Percentiles rank a stretch among this genome's conserved stretches.
phyloP scores from a whole-genome alignment of 139 green algal species.

The Chlorella sp. region DNA sequence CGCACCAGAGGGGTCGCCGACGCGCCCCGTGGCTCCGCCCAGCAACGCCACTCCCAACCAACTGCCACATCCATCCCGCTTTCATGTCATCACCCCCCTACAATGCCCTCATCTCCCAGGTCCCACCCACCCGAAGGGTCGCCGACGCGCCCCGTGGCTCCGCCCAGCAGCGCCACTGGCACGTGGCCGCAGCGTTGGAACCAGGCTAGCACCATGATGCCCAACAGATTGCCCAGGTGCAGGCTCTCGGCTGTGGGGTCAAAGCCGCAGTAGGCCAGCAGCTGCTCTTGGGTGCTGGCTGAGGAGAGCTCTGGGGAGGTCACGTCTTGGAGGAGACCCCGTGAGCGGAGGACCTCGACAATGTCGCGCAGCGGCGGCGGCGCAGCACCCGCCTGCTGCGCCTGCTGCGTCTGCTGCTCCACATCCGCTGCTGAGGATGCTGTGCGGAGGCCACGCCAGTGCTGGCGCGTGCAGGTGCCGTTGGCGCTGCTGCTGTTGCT shows the following conservation, averaged over 20 bases:
- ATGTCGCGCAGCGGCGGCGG: conserved; percentile 51
- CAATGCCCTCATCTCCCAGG: no score
- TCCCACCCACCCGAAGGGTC: conserved; percentile 88
- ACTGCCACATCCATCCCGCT: no score
- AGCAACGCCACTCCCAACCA: conserved; percentile 89
- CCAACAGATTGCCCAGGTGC: conserved; percentile 97
- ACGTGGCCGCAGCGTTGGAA: conserved; percentile 92
- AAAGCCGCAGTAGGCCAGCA: conserved; percentile 97
- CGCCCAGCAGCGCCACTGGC: conserved; percentile 89
- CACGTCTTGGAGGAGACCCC: conserved; percentile 84
- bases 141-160: conserved; percentile 92
- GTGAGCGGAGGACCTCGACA: conserved; percentile 73
- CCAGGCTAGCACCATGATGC: conserved; percentile 97
- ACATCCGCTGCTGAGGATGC: conserved; percentile 1
- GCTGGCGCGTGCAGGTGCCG: neutral
- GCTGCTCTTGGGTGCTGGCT: conserved; percentile 34
- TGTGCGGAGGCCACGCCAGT: conserved; percentile 1
- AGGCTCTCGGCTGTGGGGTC: conserved; percentile 96
- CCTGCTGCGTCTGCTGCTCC: neutral
- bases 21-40: conserved; percentile 91
- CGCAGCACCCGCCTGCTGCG: neutral
- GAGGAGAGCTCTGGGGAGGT: conserved; percentile 77
- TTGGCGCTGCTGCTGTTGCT: neutral
- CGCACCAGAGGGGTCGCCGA: conserved; percentile 44
- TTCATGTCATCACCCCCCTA: no score